Percentiles rank a stretch among this genome's conserved stretches.
These are phyloP conservation scores for Dioscorea zingiberensis DNA, from an alignment of 106 monocot genomes.

Conservation along the genomic window DNA sequence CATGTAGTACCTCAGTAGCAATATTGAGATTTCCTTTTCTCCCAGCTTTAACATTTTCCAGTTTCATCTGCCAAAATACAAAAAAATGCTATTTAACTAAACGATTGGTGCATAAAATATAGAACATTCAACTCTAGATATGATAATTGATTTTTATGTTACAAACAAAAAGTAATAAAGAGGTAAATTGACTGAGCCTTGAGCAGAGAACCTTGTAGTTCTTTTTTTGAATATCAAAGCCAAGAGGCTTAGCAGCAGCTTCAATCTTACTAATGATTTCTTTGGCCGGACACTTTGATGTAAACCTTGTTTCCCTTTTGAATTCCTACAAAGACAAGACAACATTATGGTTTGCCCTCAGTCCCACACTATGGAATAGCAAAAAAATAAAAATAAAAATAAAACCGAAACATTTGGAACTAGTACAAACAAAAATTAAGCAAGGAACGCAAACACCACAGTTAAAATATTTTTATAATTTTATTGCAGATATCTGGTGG, in stretches of 20 bases:
- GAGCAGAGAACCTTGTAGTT: slow-evolving; percentile 74
- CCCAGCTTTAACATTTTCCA: slow-evolving; percentile 67
- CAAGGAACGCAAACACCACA: background rate
- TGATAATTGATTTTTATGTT: background rate
- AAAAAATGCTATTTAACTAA: no score
- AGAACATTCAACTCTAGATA: background rate
- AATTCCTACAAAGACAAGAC: slow-evolving; percentile 38
- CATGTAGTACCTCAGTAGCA: slow-evolving; percentile 72
- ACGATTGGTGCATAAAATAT: no score
- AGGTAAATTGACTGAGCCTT: no score
- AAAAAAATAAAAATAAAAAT: no score
- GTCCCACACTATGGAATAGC: no score
- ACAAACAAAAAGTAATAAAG: background rate
- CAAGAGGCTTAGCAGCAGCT: slow-evolving; percentile 83
- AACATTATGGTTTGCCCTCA: no score
- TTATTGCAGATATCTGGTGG: background rate
- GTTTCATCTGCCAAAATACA: slow-evolving; percentile 45
- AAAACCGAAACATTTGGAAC: no score
- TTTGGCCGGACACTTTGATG: slow-evolving; percentile 71
- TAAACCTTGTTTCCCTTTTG: slow-evolving; percentile 76
- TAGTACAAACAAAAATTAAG: background rate
- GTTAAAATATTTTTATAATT: background rate
- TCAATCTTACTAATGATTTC: slow-evolving; percentile 87
- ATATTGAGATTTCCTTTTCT: slow-evolving; percentile 88
- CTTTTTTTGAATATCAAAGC: slow-evolving; percentile 76